phyloP scores from a whole-genome alignment of 345 rosid species.

The Populus deltoides region DNA sequence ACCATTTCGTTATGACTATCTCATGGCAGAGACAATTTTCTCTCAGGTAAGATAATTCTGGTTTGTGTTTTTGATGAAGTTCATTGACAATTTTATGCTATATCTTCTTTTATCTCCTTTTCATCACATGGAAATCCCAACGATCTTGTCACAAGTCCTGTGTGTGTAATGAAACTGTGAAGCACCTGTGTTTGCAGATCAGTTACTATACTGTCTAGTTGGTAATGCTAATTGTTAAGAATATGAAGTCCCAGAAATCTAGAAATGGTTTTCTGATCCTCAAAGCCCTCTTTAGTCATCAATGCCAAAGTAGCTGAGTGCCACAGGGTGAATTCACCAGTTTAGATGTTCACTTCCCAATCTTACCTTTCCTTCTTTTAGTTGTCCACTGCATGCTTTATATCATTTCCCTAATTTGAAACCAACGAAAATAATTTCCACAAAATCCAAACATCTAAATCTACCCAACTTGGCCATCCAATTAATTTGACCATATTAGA shows the following conservation, averaged over 20 bases:
- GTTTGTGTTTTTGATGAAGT: not conserved
- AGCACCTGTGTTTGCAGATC: not conserved
- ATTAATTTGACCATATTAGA: not conserved
- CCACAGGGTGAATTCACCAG: not conserved
- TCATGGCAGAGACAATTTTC: constrained; percentile 97
- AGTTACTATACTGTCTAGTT: not conserved
- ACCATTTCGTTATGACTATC: constrained; percentile 91
- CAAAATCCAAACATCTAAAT: no score
- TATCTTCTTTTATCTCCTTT: not conserved
- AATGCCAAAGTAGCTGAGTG: no score
- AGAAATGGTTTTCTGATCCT: not conserved
- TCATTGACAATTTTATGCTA: not conserved
- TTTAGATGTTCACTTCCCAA: not conserved
- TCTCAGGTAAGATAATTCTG: constrained; percentile 67
- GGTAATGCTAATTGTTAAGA: not conserved
- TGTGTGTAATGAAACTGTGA: not conserved
- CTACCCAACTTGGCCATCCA: not conserved
- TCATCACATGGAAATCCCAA: no score
- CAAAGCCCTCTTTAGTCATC: no score
- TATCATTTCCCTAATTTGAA: no score
- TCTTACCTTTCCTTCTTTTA: not conserved
- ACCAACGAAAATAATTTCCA: no score
- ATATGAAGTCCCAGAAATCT: not conserved
- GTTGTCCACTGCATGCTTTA: not conserved
- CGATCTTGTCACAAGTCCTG: no score